A percentile compares a stretch with the other conserved stretches of the same genome.
Evolutionary conservation across 257 asterid species (phyloP).

Genomic region (Scutellaria baicalensis): DNA sequence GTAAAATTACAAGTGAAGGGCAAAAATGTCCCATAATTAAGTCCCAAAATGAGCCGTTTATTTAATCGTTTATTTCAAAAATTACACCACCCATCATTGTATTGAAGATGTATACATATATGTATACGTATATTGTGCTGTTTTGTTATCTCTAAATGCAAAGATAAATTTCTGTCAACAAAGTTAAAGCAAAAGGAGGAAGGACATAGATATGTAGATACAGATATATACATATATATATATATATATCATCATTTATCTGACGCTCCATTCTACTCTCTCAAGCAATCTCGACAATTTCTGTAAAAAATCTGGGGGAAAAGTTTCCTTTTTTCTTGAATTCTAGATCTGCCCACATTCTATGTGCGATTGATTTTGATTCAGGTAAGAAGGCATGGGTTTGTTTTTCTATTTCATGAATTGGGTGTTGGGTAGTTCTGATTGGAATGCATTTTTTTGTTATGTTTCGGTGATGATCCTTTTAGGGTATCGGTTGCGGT

Average conservation of each 20-base stretch:
- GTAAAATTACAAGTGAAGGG: slow-evolving; percentile 3
- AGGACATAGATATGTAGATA: slow-evolving; percentile 1
- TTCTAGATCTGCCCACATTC: slow-evolving; percentile 41
- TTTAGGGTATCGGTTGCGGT: slow-evolving; percentile 7
- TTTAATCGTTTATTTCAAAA: slow-evolving; percentile 10
- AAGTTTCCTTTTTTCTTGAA: background rate
- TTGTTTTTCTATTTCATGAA: background rate
- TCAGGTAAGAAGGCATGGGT: slow-evolving; percentile 21
- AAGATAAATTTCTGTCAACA: slow-evolving; percentile 9
- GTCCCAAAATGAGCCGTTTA: slow-evolving; percentile 27
- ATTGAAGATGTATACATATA: slow-evolving; percentile 5
- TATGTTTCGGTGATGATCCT: slow-evolving; percentile 8
- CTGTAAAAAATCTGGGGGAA: background rate
- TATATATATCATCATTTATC: slow-evolving; percentile 21
- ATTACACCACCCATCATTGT: slow-evolving; percentile 21
- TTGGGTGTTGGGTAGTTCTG: slow-evolving; percentile 5
- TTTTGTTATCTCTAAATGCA: background rate
- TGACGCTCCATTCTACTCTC: slow-evolving; percentile 43
- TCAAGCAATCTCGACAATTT: slow-evolving; percentile 32
- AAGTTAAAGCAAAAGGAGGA: slow-evolving; percentile 26
- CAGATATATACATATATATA: background rate
- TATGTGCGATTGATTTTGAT: slow-evolving; percentile 29
- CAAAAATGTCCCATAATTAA: slow-evolving; percentile 14
- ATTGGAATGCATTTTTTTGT: slow-evolving; percentile 11
- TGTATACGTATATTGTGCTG: background rate